These are phyloP conservation scores for Psilocybe sp. DNA, from an alignment of 768 basidiomycete genomes.

Conservation along the genomic window DNA sequence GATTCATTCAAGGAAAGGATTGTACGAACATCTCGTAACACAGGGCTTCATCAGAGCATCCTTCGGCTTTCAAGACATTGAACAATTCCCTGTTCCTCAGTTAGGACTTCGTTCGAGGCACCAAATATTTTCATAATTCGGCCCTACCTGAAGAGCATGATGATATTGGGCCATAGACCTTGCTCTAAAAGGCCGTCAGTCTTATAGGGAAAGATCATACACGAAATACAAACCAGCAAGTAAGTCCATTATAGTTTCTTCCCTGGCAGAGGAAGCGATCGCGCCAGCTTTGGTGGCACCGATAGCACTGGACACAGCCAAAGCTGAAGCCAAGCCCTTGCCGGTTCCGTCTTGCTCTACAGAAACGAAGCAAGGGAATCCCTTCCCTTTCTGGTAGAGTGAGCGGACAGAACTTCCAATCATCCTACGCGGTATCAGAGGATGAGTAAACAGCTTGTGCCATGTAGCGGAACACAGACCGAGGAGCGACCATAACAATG, in stretches of 20 bases:
- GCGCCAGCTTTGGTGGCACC: conserved; percentile 64
- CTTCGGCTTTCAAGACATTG: conserved; percentile 58
- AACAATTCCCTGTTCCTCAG: conserved; percentile 48
- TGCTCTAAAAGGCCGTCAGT: conserved; percentile 36
- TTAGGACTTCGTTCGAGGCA: not conserved
- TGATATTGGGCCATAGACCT: conserved; percentile 67
- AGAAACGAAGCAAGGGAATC: conserved; percentile 65
- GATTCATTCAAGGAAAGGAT: conserved; percentile 3
- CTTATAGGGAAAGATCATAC: too few species aligned
- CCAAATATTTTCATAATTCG: not conserved
- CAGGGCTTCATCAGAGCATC: conserved; percentile 64
- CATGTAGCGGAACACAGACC: conserved; percentile 28
- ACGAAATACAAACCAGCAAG: conserved; percentile 40
- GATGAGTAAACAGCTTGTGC: not conserved
- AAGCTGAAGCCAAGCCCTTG: conserved; percentile 39
- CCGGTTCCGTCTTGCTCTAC: conserved; percentile 61
- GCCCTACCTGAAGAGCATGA: conserved; percentile 52
- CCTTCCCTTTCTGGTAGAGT: conserved; percentile 55
- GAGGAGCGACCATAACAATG: conserved; percentile 66
- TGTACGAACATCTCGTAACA: conserved; percentile 59
- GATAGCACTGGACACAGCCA: conserved; percentile 55
- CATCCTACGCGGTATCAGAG: conserved; percentile 38
- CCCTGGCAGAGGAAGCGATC: conserved; percentile 57
- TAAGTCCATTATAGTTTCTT: conserved; percentile 65
- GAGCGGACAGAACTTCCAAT: conserved; percentile 66